These are phyloP conservation scores for Didymella segeticola DNA, from an alignment of 2,329 filamentous ascomycete genomes.

Conservation along the genomic window DNA sequence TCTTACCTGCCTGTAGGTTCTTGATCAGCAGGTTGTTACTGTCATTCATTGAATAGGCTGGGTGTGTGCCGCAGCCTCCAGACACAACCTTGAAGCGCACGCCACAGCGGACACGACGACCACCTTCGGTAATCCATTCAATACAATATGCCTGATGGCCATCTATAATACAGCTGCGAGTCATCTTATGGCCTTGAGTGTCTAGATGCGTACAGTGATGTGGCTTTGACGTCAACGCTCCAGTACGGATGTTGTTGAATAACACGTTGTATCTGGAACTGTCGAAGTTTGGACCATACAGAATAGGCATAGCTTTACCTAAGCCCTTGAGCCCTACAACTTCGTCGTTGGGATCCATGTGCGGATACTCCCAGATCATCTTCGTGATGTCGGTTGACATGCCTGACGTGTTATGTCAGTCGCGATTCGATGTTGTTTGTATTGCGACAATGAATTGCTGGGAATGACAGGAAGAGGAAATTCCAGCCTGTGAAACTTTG, in stretches of 20 bases:
- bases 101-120: not conserved
- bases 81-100: not conserved
- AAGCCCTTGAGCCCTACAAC: not conserved
- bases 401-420: no score
- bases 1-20: not conserved
- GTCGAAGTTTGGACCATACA: not conserved
- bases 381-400: not conserved
- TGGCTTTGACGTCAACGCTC: not conserved
- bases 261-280: not conserved
- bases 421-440: no score
- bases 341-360: not conserved
- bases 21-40: not conserved
- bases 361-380: not conserved
- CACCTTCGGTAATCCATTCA: not conserved
- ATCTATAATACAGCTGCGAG: not conserved
- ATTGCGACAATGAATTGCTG: not conserved
- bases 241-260: constrained; percentile 1
- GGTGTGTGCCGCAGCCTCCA: not conserved
- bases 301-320: not conserved
- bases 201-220: constrained; percentile 2
- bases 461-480: no score
- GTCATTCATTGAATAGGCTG: not conserved
- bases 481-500: no score
- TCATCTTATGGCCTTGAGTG: not conserved
- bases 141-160: not conserved